Conservation (phyloP, 2,329 filamentous ascomycete genomes). For the Ophiostoma piceae region DNA sequence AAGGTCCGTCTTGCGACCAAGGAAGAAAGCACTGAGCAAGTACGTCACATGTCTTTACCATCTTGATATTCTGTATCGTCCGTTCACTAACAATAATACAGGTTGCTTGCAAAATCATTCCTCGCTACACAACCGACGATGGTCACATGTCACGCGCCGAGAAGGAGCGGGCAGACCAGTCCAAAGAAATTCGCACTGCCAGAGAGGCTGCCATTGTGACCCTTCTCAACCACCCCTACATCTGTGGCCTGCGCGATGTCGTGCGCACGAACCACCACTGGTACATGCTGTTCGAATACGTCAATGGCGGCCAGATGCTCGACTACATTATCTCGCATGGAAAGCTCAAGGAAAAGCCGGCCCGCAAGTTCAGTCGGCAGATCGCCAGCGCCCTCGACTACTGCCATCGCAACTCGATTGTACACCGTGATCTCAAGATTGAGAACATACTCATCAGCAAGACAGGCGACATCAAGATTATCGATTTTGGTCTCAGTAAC, state of each 20-base stretch:
- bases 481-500: constrained; percentile 96
- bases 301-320: constrained; percentile 98
- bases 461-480: constrained; percentile 98
- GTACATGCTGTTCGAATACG: constrained; percentile 99
- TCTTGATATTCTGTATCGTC: neutral
- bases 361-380: constrained; percentile 93
- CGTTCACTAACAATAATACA: constrained; percentile 34
- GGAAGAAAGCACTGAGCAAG: constrained; percentile 84
- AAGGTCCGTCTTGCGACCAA: constrained; percentile 96
- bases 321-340: constrained; percentile 99
- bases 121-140: constrained; percentile 82
- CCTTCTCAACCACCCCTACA: constrained; percentile 87
- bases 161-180: constrained; percentile 86
- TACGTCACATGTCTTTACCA: constrained; percentile 42
- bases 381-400: constrained; percentile 96
- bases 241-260: constrained; percentile 92
- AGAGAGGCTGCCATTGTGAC: constrained; percentile 95
- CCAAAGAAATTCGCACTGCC: constrained; percentile 91
- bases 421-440: constrained; percentile 95
- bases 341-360: constrained; percentile 95
- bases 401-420: constrained; percentile 96
- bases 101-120: constrained; percentile 97
- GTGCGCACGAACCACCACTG: constrained; percentile 96
- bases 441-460: constrained; percentile 99
- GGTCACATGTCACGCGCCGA: constrained; percentile 65